Evolutionary conservation across 2,329 filamentous ascomycete species (phyloP), one percentile per base, ranked within the genome.

Genomic region (Parastagonospora nodorum): DNA sequence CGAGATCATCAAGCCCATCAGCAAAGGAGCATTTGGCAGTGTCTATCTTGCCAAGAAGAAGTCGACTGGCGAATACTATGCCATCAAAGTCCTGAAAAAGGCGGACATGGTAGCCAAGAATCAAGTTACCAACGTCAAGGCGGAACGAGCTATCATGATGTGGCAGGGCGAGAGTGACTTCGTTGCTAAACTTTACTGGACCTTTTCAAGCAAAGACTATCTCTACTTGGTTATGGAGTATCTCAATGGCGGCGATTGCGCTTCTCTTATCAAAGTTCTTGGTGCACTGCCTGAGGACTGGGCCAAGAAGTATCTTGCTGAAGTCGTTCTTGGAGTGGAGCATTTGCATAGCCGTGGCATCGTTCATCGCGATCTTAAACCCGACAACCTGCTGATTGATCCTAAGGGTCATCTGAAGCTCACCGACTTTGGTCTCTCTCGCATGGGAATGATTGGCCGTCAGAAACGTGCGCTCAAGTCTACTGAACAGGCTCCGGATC

Each of bases 61-160:
- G 74, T 94, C 91, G 0, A 99, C 95, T 0, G 93, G 92, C 39
- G 94, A 99, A 67, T 99, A 99, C 74, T 99, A 93, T 72, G 94
- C 94, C 8, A 97, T 99, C 78, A 99, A 99, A 71, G 94, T 97
- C 1, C 75, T 99, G 52, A 97, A 97, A 72, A 99, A 99, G 76
- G 92, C 94, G n/a, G 94, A 99, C 79, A 99, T 99, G 94, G 91
- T 99, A 56, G 94, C 94, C 55, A 99, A 99, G 76, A 99, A 99
- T 72, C 94, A 99, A 72, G 92, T 99, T 63, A 96, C 94, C 61
- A 99, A 99, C 68, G 94, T 99, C 67, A 97, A 99, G 75, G 94
- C 95, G 8, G 94, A 99, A 75, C 85, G 94, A 60, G 95, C 95
- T 16, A 99, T 99, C 70, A 97, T 99, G 94, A 99, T 99, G 94